A percentile compares a stretch with the other conserved stretches of the same genome.
These are phyloP conservation scores for Leucosporidium creatinivorum DNA, from an alignment of 768 basidiomycete genomes.

Conservation along the genomic window DNA sequence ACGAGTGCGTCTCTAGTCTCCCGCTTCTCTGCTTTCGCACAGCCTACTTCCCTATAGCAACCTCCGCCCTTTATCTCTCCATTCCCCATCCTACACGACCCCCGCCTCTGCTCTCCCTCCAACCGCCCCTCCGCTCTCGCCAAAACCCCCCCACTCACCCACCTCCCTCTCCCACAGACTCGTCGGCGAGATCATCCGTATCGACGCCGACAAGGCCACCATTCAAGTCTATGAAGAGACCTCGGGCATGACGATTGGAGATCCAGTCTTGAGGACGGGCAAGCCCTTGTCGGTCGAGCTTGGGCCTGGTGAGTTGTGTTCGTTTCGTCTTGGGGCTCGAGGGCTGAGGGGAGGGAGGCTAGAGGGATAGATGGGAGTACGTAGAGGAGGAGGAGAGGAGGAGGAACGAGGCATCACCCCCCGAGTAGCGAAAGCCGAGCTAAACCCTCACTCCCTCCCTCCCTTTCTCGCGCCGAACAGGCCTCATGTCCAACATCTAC, in stretches of 20 bases:
- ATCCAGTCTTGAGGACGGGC: constrained; percentile 93
- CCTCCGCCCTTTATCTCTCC: constrained; percentile 5
- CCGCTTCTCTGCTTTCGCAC: constrained; percentile 9
- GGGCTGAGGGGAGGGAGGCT: neutral
- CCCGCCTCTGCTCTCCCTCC: too few relatives aligned
- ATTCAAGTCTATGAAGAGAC: constrained; percentile 99
- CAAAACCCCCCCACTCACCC: neutral
- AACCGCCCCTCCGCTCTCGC: neutral
- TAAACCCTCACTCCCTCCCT: neutral
- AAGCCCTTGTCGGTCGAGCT: constrained; percentile 97
- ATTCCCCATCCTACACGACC: neutral
- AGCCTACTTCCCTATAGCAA: constrained; percentile 33
- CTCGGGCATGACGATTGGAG: constrained; percentile 96
- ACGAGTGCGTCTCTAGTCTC: constrained; percentile 75
- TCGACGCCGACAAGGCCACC: constrained; percentile 94
- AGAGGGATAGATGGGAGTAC: neutral
- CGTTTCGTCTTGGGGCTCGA: neutral
- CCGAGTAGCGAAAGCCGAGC: neutral
- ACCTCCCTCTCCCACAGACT: constrained; percentile 19
- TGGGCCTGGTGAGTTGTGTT: constrained; percentile 66
- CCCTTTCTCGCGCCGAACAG: constrained; percentile 45
- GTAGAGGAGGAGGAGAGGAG: too few relatives aligned
- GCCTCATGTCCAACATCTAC: constrained; percentile 92
- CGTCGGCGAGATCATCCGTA: constrained; percentile 82
- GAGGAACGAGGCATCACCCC: neutral